A percentile compares a stretch with the other conserved stretches of the same genome.
Conservation (phyloP, 805 yeast genomes). For the Cyberlindnera subsufficiens region DNA sequence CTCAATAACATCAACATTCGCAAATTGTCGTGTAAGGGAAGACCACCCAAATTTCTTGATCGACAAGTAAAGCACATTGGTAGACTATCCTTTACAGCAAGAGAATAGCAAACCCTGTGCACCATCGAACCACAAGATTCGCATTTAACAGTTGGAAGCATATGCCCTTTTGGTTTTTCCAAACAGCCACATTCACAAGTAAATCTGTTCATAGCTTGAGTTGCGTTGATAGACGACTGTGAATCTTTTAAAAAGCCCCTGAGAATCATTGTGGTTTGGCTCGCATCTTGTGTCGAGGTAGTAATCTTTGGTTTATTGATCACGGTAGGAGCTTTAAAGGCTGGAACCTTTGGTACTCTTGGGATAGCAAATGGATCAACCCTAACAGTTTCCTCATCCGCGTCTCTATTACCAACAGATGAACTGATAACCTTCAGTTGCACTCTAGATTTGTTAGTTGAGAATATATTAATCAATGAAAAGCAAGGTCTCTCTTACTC, state of each 20-base stretch:
- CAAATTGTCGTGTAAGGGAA: slow-evolving; percentile 17
- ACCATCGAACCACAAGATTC: slow-evolving; percentile 25
- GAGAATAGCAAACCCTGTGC: slow-evolving; percentile 33
- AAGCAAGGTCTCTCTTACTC: slow-evolving; percentile 6
- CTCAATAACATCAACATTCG: slow-evolving; percentile 30
- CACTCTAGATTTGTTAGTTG: slow-evolving; percentile 8
- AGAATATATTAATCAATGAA: no score
- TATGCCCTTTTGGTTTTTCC: slow-evolving; percentile 9
- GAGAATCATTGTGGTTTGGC: slow-evolving; percentile 29
- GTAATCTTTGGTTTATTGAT: not conserved
- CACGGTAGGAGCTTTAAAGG: not conserved
- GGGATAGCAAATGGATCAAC: slow-evolving; percentile 18
- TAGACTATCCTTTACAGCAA: slow-evolving; percentile 6
- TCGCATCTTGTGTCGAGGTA: slow-evolving; percentile 11
- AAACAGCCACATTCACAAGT: slow-evolving; percentile 27
- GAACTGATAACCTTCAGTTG: slow-evolving; percentile 26
- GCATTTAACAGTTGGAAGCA: slow-evolving; percentile 18
- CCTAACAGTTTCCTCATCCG: slow-evolving; percentile 7
- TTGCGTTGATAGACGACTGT: slow-evolving; percentile 20
- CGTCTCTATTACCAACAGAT: slow-evolving; percentile 1
- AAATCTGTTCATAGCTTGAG: slow-evolving; percentile 21
- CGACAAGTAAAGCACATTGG: slow-evolving; percentile 25
- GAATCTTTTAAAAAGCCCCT: slow-evolving; percentile 24
- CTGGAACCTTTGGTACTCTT: not conserved
- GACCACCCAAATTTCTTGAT: slow-evolving; percentile 12